Conservation (phyloP, 495 filamentous ascomycete species). For the Penicillium maclennaniae region DNA sequence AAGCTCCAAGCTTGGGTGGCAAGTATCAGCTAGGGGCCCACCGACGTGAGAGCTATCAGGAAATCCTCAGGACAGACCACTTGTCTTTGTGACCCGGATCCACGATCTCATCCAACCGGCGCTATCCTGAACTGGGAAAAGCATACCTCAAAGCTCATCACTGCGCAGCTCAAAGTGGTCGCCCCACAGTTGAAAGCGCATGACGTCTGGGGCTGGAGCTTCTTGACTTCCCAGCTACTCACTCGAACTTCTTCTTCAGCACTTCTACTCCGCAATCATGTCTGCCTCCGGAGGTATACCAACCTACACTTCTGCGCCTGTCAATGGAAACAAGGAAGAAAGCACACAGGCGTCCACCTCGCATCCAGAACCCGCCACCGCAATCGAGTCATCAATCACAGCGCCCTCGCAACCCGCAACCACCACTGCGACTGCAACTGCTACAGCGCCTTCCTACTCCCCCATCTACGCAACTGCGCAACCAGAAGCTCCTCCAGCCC, state of each 20-base stretch:
- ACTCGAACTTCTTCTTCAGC: background rate
- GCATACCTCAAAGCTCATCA: background rate
- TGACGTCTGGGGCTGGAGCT: conserved; percentile 22
- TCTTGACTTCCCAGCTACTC: conserved; percentile 9
- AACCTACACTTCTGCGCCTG: conserved; percentile 57
- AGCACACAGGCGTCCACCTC: conserved; percentile 16
- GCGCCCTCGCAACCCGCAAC: conserved; percentile 18
- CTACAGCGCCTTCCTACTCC: conserved; percentile 37
- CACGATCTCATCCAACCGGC: background rate
- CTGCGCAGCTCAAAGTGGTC: conserved; percentile 3
- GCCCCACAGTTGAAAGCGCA: conserved; percentile 22
- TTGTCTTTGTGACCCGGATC: background rate
- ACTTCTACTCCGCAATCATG: conserved; percentile 10
- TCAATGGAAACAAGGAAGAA: conserved; percentile 40
- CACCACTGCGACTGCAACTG: conserved; percentile 16
- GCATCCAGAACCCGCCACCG: conserved; percentile 41
- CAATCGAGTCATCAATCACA: conserved; percentile 20
- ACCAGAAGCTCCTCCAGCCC: conserved; percentile 36
- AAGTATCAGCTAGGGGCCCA: background rate
- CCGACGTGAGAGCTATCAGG: background rate
- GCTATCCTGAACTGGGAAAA: background rate
- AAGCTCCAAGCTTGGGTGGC: background rate
- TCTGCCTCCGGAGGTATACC: conserved; percentile 54
- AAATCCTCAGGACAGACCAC: background rate
- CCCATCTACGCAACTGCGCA: conserved; percentile 46